phyloP scores from a whole-genome alignment of 805 yeast species.

The Yamadazyma takamatsuzukensis region DNA sequence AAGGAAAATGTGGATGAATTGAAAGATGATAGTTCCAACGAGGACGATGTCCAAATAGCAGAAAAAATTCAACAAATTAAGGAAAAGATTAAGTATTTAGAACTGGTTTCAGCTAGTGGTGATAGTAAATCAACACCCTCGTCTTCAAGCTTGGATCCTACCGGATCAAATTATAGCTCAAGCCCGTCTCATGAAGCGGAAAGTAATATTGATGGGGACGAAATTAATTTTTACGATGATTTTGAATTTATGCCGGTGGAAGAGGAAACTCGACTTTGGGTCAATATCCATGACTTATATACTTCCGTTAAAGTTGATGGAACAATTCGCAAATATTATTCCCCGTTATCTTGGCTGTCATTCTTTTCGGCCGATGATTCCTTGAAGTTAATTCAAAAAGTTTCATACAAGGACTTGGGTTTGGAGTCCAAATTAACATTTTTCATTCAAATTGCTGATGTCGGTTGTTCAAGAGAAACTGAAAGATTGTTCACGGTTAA shows the following conservation, averaged over 20 bases:
- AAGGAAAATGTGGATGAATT: too few relatives aligned
- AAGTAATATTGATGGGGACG: too few relatives aligned
- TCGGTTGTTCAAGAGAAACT: conserved; percentile 6
- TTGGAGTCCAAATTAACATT: conserved; percentile 8
- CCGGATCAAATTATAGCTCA: too few relatives aligned
- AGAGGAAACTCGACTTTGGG: background rate
- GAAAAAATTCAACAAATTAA: background rate
- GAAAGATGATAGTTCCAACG: conserved; percentile 3
- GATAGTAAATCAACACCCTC: conserved; percentile 1
- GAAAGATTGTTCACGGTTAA: conserved; percentile 6
- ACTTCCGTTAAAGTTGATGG: conserved; percentile 5
- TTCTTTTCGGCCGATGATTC: conserved; percentile 6
- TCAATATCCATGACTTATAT: conserved; percentile 6
- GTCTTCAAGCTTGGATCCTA: background rate
- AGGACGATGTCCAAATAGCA: background rate
- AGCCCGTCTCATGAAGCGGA: too few relatives aligned
- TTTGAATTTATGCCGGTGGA: too few relatives aligned
- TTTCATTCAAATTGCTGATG: conserved; percentile 9
- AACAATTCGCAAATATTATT: conserved; percentile 5
- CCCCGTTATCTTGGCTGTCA: conserved; percentile 10
- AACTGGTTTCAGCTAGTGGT: background rate
- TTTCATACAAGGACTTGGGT: conserved; percentile 5
- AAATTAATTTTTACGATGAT: too few relatives aligned
- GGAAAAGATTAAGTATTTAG: background rate
- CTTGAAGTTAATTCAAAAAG: conserved; percentile 2